A percentile compares a stretch with the other conserved stretches of the same genome.
Conservation (phyloP, 2,329 filamentous ascomycete genomes). For the Pseudocercospora macadamiae region DNA sequence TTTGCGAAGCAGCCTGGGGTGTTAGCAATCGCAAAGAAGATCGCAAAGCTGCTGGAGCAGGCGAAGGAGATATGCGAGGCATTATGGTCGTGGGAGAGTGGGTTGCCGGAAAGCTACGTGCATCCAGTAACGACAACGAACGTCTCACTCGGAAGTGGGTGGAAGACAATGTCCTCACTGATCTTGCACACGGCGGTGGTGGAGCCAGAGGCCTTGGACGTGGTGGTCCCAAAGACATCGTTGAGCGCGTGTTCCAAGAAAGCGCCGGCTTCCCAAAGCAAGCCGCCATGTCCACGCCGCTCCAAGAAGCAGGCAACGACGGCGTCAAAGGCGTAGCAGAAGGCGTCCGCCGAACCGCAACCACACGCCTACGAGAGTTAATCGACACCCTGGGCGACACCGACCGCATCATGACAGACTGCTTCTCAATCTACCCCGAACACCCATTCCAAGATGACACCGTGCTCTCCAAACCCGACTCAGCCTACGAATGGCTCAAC, state of each 20-base stretch:
- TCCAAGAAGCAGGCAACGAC: conserved; percentile 24
- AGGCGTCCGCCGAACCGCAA: conserved; percentile 70
- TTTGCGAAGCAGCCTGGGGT: conserved; percentile 83
- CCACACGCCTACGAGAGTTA: conserved; percentile 74
- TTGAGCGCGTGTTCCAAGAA: conserved; percentile 76
- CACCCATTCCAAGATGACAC: conserved; percentile 93
- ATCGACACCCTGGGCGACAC: conserved; percentile 77
- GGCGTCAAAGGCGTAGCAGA: conserved; percentile 68
- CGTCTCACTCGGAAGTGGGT: conserved; percentile 75
- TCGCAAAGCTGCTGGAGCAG: conserved; percentile 56
- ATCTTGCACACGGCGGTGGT: conserved; percentile 70
- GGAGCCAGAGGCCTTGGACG: conserved; percentile 72
- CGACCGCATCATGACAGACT: conserved; percentile 77
- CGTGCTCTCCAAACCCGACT: conserved; percentile 82
- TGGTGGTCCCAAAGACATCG: conserved; percentile 73
- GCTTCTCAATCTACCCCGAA: conserved; percentile 82
- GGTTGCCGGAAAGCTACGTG: conserved; percentile 72
- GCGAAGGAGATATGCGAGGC: conserved; percentile 75
- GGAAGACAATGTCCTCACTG: conserved; percentile 69
- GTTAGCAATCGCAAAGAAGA: conserved; percentile 72
- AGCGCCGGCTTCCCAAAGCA: conserved; percentile 72
- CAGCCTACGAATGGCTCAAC: conserved; percentile 90
- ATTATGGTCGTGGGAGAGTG: conserved; percentile 87
- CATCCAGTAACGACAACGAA: conserved; percentile 43
- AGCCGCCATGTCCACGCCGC: conserved; percentile 27